Conservation (phyloP, 2,329 filamentous ascomycete genomes). For the Colletotrichum musicola region DNA sequence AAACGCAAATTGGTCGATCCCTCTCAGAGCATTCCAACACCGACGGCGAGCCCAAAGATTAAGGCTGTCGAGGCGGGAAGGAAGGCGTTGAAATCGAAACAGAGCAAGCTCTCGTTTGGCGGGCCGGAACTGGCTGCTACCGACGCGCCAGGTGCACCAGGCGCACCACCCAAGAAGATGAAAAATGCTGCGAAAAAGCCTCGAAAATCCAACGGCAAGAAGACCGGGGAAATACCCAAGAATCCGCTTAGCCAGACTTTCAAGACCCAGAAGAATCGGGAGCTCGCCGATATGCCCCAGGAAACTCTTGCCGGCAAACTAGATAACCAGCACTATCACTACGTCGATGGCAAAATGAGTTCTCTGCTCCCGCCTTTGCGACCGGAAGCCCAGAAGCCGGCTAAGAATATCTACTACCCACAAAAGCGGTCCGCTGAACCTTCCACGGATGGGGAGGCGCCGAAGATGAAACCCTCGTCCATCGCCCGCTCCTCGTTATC, state of each 20-base stretch:
- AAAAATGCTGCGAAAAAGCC: conserved; percentile 45
- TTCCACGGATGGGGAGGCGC: neutral
- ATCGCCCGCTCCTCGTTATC: conserved; percentile 27
- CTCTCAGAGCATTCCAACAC: conserved; percentile 67
- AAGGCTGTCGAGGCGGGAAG: conserved; percentile 56
- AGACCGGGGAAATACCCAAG: conserved; percentile 50
- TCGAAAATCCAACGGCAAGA: conserved; percentile 53
- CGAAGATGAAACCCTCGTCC: neutral
- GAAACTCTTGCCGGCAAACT: conserved; percentile 43
- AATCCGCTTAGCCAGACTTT: conserved; percentile 57
- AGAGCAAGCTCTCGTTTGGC: conserved; percentile 63
- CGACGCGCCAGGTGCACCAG: conserved; percentile 39
- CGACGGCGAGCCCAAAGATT: conserved; percentile 67
- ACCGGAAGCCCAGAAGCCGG: conserved; percentile 38
- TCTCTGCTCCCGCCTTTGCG: conserved; percentile 44
- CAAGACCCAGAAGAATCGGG: conserved; percentile 57
- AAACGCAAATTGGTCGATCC: conserved; percentile 57
- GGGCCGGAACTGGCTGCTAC: conserved; percentile 35
- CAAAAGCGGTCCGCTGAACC: neutral
- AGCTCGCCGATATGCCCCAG: conserved; percentile 44
- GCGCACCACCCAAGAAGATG: conserved; percentile 45
- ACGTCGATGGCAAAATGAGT: conserved; percentile 39
- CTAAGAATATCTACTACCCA: conserved; percentile 40
- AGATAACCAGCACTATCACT: conserved; percentile 41
- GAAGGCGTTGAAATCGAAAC: conserved; percentile 59